Conservation (phyloP, 2,329 filamentous ascomycete species). For the Nemania bipapillata region DNA sequence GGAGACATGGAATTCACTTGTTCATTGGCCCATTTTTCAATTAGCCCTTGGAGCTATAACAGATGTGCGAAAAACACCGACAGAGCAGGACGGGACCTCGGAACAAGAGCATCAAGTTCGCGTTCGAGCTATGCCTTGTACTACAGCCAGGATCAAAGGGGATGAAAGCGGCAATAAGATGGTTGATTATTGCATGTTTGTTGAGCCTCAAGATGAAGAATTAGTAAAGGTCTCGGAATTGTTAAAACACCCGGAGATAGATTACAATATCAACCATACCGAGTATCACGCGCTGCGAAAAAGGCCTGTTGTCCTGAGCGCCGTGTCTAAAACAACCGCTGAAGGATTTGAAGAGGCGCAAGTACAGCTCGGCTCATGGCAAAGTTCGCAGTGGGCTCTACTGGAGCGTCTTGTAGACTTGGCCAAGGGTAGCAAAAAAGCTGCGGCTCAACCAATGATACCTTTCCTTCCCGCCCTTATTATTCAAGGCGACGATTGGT, state of each 20-base stretch:
- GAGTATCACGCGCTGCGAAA: background rate
- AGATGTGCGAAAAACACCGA: too few relatives aligned
- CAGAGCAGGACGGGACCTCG: background rate
- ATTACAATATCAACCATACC: slow-evolving; percentile 10
- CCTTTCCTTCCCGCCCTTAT: slow-evolving; percentile 26
- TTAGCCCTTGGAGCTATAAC: background rate
- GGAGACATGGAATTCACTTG: background rate
- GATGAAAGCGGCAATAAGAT: background rate
- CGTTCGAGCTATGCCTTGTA: slow-evolving; percentile 10
- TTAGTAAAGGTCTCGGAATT: background rate
- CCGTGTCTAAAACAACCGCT: slow-evolving; percentile 22
- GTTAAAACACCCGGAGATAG: background rate
- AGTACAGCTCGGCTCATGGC: slow-evolving; percentile 39
- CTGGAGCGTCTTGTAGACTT: background rate
- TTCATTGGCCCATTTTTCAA: background rate
- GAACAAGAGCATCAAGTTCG: background rate
- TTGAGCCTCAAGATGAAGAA: background rate
- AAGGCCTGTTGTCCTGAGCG: background rate
- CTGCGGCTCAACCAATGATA: background rate
- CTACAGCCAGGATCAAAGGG: background rate
- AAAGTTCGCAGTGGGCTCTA: slow-evolving; percentile 38
- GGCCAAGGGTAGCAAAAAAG: too few relatives aligned
- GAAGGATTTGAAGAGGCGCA: slow-evolving; percentile 30
- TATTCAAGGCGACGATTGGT: slow-evolving; percentile 33
- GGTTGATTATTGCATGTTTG: slow-evolving; percentile 7